Percentiles rank a stretch among this genome's conserved stretches.
Evolutionary conservation across 2,329 filamentous ascomycete genomes (phyloP).

Genomic region (Colletotrichum trifolii): DNA sequence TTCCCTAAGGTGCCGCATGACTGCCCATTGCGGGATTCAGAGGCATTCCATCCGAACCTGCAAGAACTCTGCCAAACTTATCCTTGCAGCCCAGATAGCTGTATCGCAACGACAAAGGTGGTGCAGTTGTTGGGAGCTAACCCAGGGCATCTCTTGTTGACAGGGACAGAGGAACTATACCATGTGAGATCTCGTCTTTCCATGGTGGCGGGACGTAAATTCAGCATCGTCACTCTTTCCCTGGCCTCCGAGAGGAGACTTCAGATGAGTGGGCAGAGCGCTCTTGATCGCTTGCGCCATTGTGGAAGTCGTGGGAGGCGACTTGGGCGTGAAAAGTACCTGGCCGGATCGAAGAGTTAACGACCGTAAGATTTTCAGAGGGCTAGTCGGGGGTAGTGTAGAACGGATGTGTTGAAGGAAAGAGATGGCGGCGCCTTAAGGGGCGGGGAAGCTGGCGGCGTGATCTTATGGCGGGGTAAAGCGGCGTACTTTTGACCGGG

Average conservation of each 20-base stretch:
- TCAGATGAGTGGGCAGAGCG: conserved; percentile 87
- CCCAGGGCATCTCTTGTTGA: conserved; percentile 15
- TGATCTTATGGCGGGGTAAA: conserved; percentile 30
- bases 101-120: neutral
- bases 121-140: conserved; percentile 4
- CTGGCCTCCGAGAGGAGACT: conserved; percentile 57
- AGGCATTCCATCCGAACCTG: too few species aligned
- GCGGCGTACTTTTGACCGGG: conserved; percentile 24
- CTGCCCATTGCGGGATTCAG: too few species aligned
- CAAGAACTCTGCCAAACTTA: too few species aligned
- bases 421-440: conserved; percentile 1
- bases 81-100: too few species aligned
- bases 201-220: conserved; percentile 77
- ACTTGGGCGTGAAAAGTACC: conserved; percentile 10
- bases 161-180: conserved; percentile 62
- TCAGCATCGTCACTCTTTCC: conserved; percentile 57
- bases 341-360: conserved; percentile 7
- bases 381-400: neutral
- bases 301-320: conserved; percentile 43
- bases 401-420: conserved; percentile 8
- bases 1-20: too few species aligned
- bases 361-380: neutral
- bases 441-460: conserved; percentile 16
- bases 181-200: conserved; percentile 88
- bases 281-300: conserved; percentile 80